phyloP scores from a whole-genome alignment of 768 basidiomycete genomes.

The Favolaschia claudopus region DNA sequence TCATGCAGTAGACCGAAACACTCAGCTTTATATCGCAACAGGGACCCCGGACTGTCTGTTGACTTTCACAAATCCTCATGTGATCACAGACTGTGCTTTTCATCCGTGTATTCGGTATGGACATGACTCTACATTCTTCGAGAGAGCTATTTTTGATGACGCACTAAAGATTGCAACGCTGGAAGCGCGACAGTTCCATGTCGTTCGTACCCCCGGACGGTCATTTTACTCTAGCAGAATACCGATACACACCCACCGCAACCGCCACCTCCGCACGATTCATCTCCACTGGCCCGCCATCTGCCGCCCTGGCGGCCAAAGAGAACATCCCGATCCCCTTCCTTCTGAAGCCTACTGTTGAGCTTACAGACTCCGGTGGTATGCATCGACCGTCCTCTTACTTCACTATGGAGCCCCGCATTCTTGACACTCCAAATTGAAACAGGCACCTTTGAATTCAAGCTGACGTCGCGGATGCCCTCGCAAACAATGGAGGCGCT shows the following conservation, averaged over 20 bases:
- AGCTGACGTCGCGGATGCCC: constrained; percentile 67
- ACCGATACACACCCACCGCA: constrained; percentile 67
- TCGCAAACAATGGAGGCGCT: constrained; percentile 76
- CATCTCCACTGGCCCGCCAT: constrained; percentile 26
- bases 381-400: constrained; percentile 15
- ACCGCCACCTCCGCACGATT: constrained; percentile 38
- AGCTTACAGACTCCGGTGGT: constrained; percentile 54
- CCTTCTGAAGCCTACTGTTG: constrained; percentile 55
- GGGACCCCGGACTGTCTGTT: constrained; percentile 91
- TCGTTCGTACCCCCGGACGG: constrained; percentile 97
- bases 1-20: not conserved
- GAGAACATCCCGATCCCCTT: constrained; percentile 62
- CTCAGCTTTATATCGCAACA: constrained; percentile 35
- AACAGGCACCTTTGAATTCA: constrained; percentile 66
- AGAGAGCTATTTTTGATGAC: constrained; percentile 1
- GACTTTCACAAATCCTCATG: constrained; percentile 77
- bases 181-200: constrained; percentile 76
- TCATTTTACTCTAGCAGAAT: constrained; percentile 83
- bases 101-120: constrained; percentile 89
- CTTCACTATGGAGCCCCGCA: no score
- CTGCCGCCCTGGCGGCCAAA: constrained; percentile 33
- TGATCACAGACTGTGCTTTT: constrained; percentile 82
- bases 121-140: not conserved
- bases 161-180: constrained; percentile 71
- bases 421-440: no score